Conservation (phyloP, 2,329 filamentous ascomycete genomes). For the Colletotrichum eremochloae region DNA sequence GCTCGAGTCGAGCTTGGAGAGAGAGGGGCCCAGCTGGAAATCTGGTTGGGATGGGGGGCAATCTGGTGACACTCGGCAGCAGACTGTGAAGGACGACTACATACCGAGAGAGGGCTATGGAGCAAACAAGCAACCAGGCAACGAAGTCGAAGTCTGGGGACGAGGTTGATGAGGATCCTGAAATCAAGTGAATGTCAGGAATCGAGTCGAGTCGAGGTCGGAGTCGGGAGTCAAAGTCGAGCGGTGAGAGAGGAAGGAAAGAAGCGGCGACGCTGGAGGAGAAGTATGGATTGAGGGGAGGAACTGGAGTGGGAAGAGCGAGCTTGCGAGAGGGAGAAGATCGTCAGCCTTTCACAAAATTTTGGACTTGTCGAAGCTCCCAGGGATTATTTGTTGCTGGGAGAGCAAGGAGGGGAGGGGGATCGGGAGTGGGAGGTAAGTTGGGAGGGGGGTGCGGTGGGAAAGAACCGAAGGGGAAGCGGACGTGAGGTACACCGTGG, state of each 20-base stretch:
- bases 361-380: constrained; percentile 42
- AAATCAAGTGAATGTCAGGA: constrained; percentile 42
- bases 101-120: constrained; percentile 33
- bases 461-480: constrained; percentile 4
- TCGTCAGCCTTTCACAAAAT: constrained; percentile 45
- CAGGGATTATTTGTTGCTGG: constrained; percentile 44
- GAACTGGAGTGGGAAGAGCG: constrained; percentile 40
- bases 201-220: constrained; percentile 29
- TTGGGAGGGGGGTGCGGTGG: constrained; percentile 30
- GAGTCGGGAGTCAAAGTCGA: constrained; percentile 22
- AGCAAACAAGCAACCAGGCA: constrained; percentile 30
- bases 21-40: not conserved
- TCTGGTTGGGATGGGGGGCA: constrained; percentile 19
- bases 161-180: constrained; percentile 38
- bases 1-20: constrained; percentile 21
- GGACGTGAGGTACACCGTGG: constrained; percentile 36
- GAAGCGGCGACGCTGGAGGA: constrained; percentile 42
- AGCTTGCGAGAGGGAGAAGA: constrained; percentile 42
- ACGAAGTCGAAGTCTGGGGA: constrained; percentile 39
- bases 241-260: constrained; percentile 42
- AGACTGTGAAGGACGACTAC: constrained; percentile 13
- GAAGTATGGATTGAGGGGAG: constrained; percentile 41
- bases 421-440: constrained; percentile 30
- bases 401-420: constrained; percentile 30
- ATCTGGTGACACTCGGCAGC: constrained; percentile 5